Base-by-base conservation (phyloP, 495 filamentous ascomycete species). In the Talaromyces ruber region DNA sequence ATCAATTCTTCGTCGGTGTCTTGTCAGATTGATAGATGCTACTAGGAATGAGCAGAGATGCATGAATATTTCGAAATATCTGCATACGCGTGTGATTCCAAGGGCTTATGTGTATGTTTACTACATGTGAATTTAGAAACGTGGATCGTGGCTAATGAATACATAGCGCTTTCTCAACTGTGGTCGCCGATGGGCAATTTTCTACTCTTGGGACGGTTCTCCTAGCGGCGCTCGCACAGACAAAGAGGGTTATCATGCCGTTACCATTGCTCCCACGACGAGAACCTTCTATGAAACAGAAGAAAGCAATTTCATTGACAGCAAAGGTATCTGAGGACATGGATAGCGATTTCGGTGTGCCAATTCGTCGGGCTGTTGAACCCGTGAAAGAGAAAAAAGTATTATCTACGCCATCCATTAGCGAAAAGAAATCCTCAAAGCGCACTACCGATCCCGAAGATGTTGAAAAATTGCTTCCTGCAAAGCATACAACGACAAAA, bases 131-230 rank as follows among this genome's bases (percentile, higher is more conserved):
- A n/a, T 16, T 18, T 18, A 47, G 5, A 12, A 54, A 6, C 7
- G 5, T 56, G 6, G 6, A 11, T 37, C 7, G 24, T 21, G 2
- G 8, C 52, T 47, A 16, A 51, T 34, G 59, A 69, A 43, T 67
- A 63, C 56, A 28, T 18, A 86, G 82, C 16, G 84, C 87, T 0
- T 93, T 95, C 68, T 84, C 83, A 7, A 86, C 85, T 26, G 74
- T 93, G 14, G 73, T 89, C 5, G 84, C 84, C 8, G 88, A 92
- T 72, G 82, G 77, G 39, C 88, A 90, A 63, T 92, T 89, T 68
- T 83, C 89, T n/a, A 75, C 88, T 1, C 79, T 94, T n/a, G 91
- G 91, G n/a, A 74, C 91, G 16, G 81, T 89, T 51, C 78, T 95
- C 6, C 55, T 92, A n/a, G 85, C 82, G 18, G 73, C 80, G 34